Evolutionary conservation across 1,284 basidiomycete species (phyloP), one percentile per base, ranked within the genome.

Genomic region (Porogramme epimiltina): DNA sequence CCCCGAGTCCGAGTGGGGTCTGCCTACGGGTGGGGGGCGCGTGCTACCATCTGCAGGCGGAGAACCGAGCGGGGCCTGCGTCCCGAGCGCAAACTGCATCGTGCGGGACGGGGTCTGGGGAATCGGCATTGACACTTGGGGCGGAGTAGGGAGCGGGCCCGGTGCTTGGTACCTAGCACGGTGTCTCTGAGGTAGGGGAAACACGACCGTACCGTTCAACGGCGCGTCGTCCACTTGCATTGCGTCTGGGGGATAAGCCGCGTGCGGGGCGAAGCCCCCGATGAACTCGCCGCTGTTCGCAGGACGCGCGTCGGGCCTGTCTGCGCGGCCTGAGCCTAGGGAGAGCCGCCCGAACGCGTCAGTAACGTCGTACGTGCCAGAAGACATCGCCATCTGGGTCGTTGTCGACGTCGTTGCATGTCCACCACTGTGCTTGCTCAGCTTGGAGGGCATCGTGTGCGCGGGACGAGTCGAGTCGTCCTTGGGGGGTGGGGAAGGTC

Each of bases 81-180:
- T 49, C 6, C 44, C 53, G 49, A 82, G 68, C 6, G 87, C 86
- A 60, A 81, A 74, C 53, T 81, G 78, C 84, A 86, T 82, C 4
- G 85, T 86, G 57, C 76, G 66, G 8, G 85, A 87, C 34, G 10
- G 5, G 16, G 38, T 42, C 23, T 56, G 54, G 8, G 66, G 61
- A 31, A 60, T 62, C 1, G 80, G 77, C 42, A 70, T 62, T 2
- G 74, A 70, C 66, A 78, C 74, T n/a, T 62, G 54, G 11, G 77
- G 70, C 9, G 76, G 70, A 16, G 62, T 61, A 18, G 73, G 71
- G n/a, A 71, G 64, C 1, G 70, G 68, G 6, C 54, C 63, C 4
- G 58, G 59, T 16, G 42, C 23, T 34, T 5, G 9, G n/a, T 9
- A 6, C 5, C n/a, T 9, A 18, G 61, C n/a, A n/a, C n/a, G 47